Conservation (phyloP, 2,329 filamentous ascomycete genomes). For the Clonostachys sp. region DNA sequence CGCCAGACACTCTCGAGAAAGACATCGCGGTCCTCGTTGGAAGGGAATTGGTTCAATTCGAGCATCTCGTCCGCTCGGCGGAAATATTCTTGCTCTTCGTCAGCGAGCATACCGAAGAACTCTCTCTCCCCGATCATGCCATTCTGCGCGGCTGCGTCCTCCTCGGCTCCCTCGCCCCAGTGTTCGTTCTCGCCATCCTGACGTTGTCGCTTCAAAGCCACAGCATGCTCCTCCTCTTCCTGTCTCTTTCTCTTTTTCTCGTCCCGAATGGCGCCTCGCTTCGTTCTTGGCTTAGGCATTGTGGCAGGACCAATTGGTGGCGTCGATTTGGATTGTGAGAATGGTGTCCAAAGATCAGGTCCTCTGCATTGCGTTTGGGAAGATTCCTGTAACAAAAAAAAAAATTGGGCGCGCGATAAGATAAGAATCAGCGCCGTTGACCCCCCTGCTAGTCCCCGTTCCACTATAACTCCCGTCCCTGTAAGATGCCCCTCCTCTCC, state of each 20-base stretch:
- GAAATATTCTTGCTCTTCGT: conserved; percentile 95
- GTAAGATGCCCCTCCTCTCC: too few relatives aligned
- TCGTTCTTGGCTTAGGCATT: conserved; percentile 40
- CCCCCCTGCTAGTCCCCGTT: too few relatives aligned
- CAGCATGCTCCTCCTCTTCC: conserved; percentile 13
- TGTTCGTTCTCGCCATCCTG: conserved; percentile 10
- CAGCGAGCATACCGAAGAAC: conserved; percentile 90
- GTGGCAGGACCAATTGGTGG: conserved; percentile 3
- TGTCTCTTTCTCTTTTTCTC: conserved; percentile 31
- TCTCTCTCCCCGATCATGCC: conserved; percentile 49
- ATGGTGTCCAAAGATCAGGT: too few relatives aligned
- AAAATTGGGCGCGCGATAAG: conserved; percentile 1
- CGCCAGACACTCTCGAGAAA: conserved; percentile 80
- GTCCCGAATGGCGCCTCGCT: conserved; percentile 29
- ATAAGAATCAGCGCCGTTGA: neutral
- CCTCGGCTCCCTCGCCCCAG: conserved; percentile 8
- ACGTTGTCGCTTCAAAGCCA: conserved; percentile 7
- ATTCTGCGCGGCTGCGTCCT: neutral
- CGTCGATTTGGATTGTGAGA: too few relatives aligned
- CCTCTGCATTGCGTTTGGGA: too few relatives aligned
- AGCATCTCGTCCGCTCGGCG: conserved; percentile 84
- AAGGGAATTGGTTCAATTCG: conserved; percentile 81
- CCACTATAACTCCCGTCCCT: too few relatives aligned
- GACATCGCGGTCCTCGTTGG: conserved; percentile 64
- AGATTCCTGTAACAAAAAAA: neutral